Percentiles rank a stretch among this genome's conserved stretches.
Conservation (phyloP, 352 stramenopile species). For the Phytophthora capsici region DNA sequence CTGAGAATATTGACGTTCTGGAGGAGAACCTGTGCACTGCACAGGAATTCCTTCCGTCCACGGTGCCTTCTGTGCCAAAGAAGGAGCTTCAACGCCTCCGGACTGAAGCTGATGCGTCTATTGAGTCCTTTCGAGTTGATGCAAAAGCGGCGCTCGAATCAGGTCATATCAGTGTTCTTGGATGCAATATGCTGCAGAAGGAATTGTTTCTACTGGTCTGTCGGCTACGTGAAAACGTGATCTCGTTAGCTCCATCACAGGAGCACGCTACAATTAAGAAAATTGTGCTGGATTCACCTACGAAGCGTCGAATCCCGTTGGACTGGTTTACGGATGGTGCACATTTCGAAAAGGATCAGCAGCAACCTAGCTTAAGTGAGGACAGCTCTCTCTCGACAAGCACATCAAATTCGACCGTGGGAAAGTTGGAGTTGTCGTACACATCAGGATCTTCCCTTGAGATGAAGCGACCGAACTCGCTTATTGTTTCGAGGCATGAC, state of each 20-base stretch:
- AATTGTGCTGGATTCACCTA: conserved; percentile 66
- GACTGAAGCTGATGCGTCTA: conserved; percentile 37
- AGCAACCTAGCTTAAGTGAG: conserved; percentile 43
- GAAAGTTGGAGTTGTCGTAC: conserved; percentile 46
- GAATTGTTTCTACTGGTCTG: conserved; percentile 65
- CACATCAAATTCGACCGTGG: conserved; percentile 45
- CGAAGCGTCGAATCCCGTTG: conserved; percentile 72
- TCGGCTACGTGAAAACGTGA: conserved; percentile 59
- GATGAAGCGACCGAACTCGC: conserved; percentile 38
- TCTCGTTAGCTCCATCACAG: conserved; percentile 64
- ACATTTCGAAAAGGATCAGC: conserved; percentile 33
- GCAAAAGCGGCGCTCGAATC: conserved; percentile 37
- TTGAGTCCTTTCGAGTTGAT: conserved; percentile 45
- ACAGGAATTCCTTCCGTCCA: conserved; percentile 67
- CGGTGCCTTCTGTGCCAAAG: conserved; percentile 55
- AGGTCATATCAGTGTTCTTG: conserved; percentile 58
- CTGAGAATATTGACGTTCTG: conserved; percentile 69
- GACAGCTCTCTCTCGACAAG: conserved; percentile 42
- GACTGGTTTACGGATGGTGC: conserved; percentile 77
- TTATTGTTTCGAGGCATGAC: conserved; percentile 29
- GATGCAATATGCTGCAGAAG: conserved; percentile 72
- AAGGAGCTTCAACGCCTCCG: conserved; percentile 69
- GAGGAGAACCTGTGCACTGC: conserved; percentile 72
- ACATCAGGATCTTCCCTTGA: conserved; percentile 56
- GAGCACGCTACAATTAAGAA: conserved; percentile 83